Evolutionary conservation across 306 rosid species (phyloP), one percentile per base, ranked within the genome.

Genomic region (Quercus suber): DNA sequence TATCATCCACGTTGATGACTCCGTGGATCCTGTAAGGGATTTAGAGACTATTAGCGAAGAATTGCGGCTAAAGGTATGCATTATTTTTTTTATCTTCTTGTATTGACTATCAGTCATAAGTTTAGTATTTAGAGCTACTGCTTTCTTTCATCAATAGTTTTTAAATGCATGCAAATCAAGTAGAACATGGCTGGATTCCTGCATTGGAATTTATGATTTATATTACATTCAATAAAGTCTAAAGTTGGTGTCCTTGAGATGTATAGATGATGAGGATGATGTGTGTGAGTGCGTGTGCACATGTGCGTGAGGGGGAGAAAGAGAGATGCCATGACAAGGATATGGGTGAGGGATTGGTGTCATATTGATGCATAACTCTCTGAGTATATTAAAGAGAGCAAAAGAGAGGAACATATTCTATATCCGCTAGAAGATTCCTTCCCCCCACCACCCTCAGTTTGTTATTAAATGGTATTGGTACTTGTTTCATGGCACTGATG

Each of bases 11-110:
- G 98, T 95, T 20, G 99, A 95, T 82, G 99, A 95, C 77, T 18
- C 90, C 45, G 91, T 95, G 85, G 99, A 95, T 79, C 99, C 99
- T 71, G 99, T 95, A 81, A 90, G 99, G 83, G 99, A 95, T 86
- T 88, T 95, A 74, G 99, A 95, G 80, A 55, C 85, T 85, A 95
- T 95, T 64, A 83, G 92, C 69, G 97, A 87, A 83, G 99, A 95
- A 55, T 84, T 95, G 71, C 88, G 99, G 69, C 81, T 95, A 76
- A 95, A 95, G 97, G 99, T 94, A 78, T 57, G 80, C 30, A 63
- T 85, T 25, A 31, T 73, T 0, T n/a, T 69, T 21, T 28, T 82
- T 19, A 55, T 10, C 15, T 52, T 76, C 56, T 19, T 3, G 5
- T 28, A 58, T 74, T 28, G 21, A 21, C 28, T 55, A 67, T 64